Base-by-base conservation (phyloP, 306 rosid genomes). In the Inga oerstediana region DNA sequence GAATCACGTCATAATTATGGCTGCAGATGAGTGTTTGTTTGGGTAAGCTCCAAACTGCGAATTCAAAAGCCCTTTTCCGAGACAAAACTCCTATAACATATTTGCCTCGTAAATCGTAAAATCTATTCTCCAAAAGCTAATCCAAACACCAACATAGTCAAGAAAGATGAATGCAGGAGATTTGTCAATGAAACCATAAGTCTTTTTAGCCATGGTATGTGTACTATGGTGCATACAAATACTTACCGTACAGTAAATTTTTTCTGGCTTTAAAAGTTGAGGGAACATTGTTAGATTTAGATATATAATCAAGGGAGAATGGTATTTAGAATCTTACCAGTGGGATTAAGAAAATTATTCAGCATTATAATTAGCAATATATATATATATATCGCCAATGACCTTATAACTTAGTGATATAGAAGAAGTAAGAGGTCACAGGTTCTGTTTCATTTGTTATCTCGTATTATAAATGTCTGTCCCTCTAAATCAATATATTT, bases 141-240 rank as follows among this genome's bases (percentile, higher is more conserved):
- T 24, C 27, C 27, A 24, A 24, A 24, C 27, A 24, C 27, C 0
- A 24, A 0, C 27, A 0, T 95, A 76, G 97, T 95, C 1, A 95
- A 95, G 75, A 97, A 93, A 88, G 98, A 95, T 61, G 97, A 95
- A 4, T 95, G 98, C 34, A 74, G 89, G 79, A 86, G 92, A 85
- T 95, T 95, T 72, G 84, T 95, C 76, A 72, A 73, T 80, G 91
- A 91, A 82, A 88, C 95, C 34, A 46, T 93, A 2, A 78, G 80
- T 82, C 35, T 59, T 77, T 84, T 80, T 10, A 95, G 97, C 5
- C 97, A 90, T 43, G 84, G 98, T 94, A 94, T 56, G 86, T 27
- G 8, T 59, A 17, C 13, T 65, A 19, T 54, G 62, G 10, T 54
- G 37, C 0, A 7, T 32, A 30, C 41, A 30, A 30, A 27, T 64